Evolutionary conservation across 2,329 filamentous ascomycete species (phyloP).

Genomic region (Dichotomopilus funicola): DNA sequence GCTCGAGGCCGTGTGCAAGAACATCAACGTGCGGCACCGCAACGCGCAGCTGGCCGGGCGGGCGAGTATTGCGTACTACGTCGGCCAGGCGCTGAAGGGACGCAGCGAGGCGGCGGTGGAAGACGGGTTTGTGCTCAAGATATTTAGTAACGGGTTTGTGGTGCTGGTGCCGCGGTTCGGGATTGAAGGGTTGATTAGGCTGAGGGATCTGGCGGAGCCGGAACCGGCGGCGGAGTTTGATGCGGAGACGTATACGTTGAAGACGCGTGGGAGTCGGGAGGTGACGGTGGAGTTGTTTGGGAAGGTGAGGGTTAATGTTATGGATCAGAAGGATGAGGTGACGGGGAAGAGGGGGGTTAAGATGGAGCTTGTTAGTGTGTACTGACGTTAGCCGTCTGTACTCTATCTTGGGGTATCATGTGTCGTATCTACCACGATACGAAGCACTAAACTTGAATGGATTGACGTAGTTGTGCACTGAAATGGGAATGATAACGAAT

Average conservation of each 20-base stretch:
- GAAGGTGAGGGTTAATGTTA: constrained; percentile 82
- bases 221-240: constrained; percentile 81
- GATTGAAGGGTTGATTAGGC: constrained; percentile 82
- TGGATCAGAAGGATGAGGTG: constrained; percentile 85
- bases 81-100: constrained; percentile 72
- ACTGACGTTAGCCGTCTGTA: no score
- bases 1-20: constrained; percentile 90
- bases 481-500: no score
- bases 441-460: no score
- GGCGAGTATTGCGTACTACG: constrained; percentile 94
- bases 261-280: constrained; percentile 48
- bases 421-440: no score
- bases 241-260: constrained; percentile 74
- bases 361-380: constrained; percentile 55
- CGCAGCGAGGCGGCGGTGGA: constrained; percentile 71
- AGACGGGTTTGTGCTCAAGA: constrained; percentile 92
- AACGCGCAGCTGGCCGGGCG: constrained; percentile 95
- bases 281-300: constrained; percentile 77
- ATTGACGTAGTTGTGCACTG: no score
- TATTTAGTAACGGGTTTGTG: constrained; percentile 96
- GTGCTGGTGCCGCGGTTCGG: constrained; percentile 94
- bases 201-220: constrained; percentile 72
- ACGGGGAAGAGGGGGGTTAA: constrained; percentile 94
- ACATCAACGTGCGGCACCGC: constrained; percentile 95
- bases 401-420: no score